Conservation (phyloP, 169 alveolate species). For the Plasmodium adleri region DNA sequence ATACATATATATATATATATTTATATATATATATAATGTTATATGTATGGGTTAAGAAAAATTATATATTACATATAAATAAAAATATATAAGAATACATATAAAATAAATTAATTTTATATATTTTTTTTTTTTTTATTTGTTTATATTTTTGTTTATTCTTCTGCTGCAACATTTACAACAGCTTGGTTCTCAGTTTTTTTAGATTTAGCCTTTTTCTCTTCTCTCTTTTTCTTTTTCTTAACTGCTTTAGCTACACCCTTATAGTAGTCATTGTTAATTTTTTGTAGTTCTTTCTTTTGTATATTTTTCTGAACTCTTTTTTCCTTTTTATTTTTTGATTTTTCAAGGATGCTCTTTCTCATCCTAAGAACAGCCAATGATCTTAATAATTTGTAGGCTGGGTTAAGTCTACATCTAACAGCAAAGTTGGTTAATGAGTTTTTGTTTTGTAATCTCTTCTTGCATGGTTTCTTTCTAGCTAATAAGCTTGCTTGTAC, state of each 20-base stretch:
- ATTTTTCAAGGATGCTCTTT: constrained; percentile 24
- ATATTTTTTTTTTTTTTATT: too few species aligned
- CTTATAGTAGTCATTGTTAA: constrained; percentile 49
- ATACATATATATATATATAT: too few species aligned
- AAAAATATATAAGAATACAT: too few species aligned
- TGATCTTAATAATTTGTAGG: constrained; percentile 71
- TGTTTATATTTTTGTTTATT: constrained; percentile 1
- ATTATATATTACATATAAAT: too few species aligned
- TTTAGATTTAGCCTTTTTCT: constrained; percentile 51
- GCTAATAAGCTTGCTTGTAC: constrained; percentile 95
- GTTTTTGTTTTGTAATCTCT: constrained; percentile 76
- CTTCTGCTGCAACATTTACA: constrained; percentile 22
- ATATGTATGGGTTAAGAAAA: too few species aligned
- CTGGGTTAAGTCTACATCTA: constrained; percentile 80
- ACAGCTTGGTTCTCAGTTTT: constrained; percentile 31
- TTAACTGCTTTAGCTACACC: constrained; percentile 28
- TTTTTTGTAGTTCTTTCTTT: constrained; percentile 45
- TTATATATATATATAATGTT: too few species aligned
- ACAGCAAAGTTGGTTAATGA: constrained; percentile 80
- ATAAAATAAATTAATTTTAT: too few species aligned
- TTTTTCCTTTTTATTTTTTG: constrained; percentile 36
- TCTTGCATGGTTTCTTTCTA: constrained; percentile 77
- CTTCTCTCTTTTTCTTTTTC: constrained; percentile 57
- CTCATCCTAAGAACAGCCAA: constrained; percentile 48
- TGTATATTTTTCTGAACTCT: constrained; percentile 18